phyloP scores from a whole-genome alignment of 495 filamentous ascomycete species.

The Annulohypoxylon maeteangense region DNA sequence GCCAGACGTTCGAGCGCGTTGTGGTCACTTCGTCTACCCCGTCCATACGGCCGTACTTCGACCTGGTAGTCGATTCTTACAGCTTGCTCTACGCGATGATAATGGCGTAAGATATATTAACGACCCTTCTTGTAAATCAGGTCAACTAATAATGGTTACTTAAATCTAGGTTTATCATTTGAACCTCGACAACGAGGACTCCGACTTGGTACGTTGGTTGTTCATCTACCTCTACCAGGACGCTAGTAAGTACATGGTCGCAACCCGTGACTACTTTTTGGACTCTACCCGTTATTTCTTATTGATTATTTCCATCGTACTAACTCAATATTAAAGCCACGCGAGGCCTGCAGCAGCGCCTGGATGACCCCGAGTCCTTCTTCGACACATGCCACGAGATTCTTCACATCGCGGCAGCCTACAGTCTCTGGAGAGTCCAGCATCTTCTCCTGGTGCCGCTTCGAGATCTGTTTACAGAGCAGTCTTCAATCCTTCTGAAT shows the following conservation, averaged over 20 bases:
- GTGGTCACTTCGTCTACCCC: neutral
- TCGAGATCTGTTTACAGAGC: neutral
- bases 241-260: neutral
- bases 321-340: neutral
- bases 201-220: neutral
- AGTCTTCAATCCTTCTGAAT: neutral
- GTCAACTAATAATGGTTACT: neutral
- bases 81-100: too few species aligned
- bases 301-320: neutral
- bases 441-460: neutral
- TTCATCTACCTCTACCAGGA: neutral
- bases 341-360: neutral
- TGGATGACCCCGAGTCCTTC: neutral
- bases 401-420: neutral
- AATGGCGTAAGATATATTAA: neutral
- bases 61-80: too few species aligned
- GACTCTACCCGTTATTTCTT: neutral
- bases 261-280: neutral
- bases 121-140: neutral
- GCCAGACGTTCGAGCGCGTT: neutral
- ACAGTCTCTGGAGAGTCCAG: neutral
- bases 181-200: neutral
- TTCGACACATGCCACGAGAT: neutral
- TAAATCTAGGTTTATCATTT: neutral
- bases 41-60: neutral